Evolutionary conservation across 1,284 basidiomycete genomes (phyloP), one percentile per base, ranked within the genome.

Genomic region (Lentinus polychrous): DNA sequence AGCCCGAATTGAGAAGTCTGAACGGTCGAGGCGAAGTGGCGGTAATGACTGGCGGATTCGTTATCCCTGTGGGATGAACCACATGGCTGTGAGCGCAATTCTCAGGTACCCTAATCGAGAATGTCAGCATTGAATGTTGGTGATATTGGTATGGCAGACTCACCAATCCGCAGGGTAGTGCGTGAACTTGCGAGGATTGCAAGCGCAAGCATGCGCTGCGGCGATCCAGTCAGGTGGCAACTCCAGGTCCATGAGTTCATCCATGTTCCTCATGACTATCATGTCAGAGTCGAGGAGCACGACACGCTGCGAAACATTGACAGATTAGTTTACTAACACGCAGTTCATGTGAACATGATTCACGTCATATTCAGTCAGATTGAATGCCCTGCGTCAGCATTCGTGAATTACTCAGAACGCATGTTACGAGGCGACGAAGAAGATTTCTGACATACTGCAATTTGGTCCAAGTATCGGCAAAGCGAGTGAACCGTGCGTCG

Each of bases 111-210:
- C 93, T 95, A 60, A 15, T 18, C 43, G 40, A 33, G 12, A 33
- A 41, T 8, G 27, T 33, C 40, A 41, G 7, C 5, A 15, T 34
- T n/a, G n/a, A 7, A 33, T 2, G 3, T 43, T 24, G 42, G 12
- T 32, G 10, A 8, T 11, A n/a, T 14, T 22, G 2, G 34, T 12
- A 23, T 43, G 37, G 34, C 12, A 32, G 34, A 49, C 78, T 70
- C 58, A 92, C 94, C 94, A 98, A 62, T 96, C 91, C 4, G 62
- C 58, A 2, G 95, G 94, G 65, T 98, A 98, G 60, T 94, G 89
- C 1, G 74, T 56, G 37, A 94, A 67, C 60, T 81, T 83, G 46
- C 83, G 79, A 8, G 94, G 94, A 63, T 98, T 98, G 72, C 94
- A 98, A 1, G 93, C 86, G 62, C 94, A 98, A 7, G 83, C 94